Evolutionary conservation across 129 eudicot genomes (phyloP).

Genomic region (Artemisia tridentata): DNA sequence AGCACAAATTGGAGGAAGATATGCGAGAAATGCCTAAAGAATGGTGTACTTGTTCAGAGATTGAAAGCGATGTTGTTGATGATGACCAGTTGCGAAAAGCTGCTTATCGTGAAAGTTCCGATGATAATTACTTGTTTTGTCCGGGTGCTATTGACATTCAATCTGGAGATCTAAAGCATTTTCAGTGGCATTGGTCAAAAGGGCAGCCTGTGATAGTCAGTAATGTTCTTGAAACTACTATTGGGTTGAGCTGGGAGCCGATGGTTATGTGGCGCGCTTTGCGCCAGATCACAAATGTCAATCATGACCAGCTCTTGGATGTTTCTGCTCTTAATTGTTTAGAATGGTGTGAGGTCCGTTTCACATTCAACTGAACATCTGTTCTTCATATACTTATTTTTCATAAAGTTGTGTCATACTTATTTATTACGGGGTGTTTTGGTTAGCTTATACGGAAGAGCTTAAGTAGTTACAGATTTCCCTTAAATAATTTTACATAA

Average conservation of each 20-base stretch:
- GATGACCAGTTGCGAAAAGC: conserved; percentile 43
- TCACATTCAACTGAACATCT: background rate
- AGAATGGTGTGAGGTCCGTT: conserved; percentile 88
- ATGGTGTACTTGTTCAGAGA: conserved; percentile 45
- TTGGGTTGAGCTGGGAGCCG: conserved; percentile 93
- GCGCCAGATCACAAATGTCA: conserved; percentile 47
- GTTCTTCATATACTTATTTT: background rate
- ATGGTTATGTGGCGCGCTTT: conserved; percentile 99
- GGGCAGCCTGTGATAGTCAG: conserved; percentile 84
- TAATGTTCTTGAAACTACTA: conserved; percentile 64
- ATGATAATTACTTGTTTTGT: conserved; percentile 57
- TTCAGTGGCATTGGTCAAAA: conserved; percentile 78
- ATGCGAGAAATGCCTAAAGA: conserved; percentile 26
- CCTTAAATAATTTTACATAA: no score
- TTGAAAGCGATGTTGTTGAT: background rate
- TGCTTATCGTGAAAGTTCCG: conserved; percentile 49
- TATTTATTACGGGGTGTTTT: background rate
- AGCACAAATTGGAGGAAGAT: conserved; percentile 21
- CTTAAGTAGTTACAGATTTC: no score
- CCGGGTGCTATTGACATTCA: conserved; percentile 56
- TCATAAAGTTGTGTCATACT: background rate
- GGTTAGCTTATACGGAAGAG: no score
- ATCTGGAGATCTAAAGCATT: conserved; percentile 58
- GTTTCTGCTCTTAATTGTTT: conserved; percentile 66
- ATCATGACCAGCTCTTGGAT: conserved; percentile 39